A percentile compares a stretch with the other conserved stretches of the same genome.
Conservation (phyloP, 2,329 filamentous ascomycete genomes). For the Cladosporium halotolerans region DNA sequence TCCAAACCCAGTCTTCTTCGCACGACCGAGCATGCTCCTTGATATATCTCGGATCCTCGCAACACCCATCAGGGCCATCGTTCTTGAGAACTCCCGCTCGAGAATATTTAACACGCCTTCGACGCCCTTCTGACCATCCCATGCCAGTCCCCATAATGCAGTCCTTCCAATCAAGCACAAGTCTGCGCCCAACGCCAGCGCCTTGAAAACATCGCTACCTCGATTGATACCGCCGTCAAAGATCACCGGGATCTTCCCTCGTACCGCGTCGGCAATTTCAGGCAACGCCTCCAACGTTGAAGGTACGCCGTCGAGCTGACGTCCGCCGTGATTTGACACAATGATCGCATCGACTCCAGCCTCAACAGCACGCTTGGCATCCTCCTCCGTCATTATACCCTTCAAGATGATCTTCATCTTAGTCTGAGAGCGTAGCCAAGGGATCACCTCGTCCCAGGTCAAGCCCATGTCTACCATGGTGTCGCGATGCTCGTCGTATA, state of each 20-base stretch:
- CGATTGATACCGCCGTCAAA: conserved; percentile 53
- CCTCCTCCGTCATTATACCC: conserved; percentile 36
- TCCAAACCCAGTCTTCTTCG: conserved; percentile 6
- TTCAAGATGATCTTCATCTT: conserved; percentile 45
- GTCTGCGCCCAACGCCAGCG: conserved; percentile 44
- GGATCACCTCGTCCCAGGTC: conserved; percentile 45
- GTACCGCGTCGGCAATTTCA: conserved; percentile 38
- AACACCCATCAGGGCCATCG: conserved; percentile 22
- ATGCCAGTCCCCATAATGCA: conserved; percentile 15
- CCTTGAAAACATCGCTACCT: conserved; percentile 52
- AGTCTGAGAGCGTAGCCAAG: conserved; percentile 42
- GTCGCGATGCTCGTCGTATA: conserved; percentile 11
- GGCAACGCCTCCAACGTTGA: conserved; percentile 22
- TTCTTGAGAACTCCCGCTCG: conserved; percentile 15
- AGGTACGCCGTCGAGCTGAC: conserved; percentile 10
- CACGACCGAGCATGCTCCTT: conserved; percentile 7
- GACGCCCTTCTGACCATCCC: conserved; percentile 14
- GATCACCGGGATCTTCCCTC: conserved; percentile 51
- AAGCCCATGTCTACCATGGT: conserved; percentile 13
- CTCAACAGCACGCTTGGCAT: conserved; percentile 41
- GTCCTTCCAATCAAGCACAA: conserved; percentile 28
- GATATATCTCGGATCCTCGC: conserved; percentile 16
- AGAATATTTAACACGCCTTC: conserved; percentile 13
- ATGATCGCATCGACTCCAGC: conserved; percentile 39
- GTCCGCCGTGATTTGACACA: conserved; percentile 39